phyloP scores from a whole-genome alignment of 176 grass and related monocot species.

The Ampelocalamus luodianensis region DNA sequence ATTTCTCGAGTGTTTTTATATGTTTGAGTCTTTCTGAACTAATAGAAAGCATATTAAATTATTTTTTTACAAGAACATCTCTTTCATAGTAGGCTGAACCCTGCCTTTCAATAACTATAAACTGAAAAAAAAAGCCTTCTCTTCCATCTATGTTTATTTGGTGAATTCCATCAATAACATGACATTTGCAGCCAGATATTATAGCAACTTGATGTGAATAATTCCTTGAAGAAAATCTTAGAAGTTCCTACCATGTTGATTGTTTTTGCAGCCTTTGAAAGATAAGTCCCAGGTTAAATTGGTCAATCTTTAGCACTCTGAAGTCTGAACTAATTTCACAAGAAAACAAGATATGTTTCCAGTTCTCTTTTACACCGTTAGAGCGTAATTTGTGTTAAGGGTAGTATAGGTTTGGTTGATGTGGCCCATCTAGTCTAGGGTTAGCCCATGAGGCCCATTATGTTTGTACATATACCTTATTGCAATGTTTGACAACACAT shows the following conservation, averaged over 20 bases:
- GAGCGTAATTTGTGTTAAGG: neutral
- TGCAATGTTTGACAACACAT: neutral
- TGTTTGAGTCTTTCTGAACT: neutral
- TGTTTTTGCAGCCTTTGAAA: slow-evolving; percentile 2
- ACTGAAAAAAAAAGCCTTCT: neutral
- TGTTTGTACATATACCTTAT: slow-evolving; percentile 15
- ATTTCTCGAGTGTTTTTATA: slow-evolving; percentile 30
- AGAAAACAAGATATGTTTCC: slow-evolving; percentile 8
- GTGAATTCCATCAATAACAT: neutral
- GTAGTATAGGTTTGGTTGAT: neutral
- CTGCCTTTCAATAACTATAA: slow-evolving; percentile 1
- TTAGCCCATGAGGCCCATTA: slow-evolving; percentile 7
- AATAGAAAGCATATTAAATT: slow-evolving; percentile 6
- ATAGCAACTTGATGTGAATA: neutral
- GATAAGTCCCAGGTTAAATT: slow-evolving; percentile 9
- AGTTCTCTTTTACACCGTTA: slow-evolving; percentile 9
- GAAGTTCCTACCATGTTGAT: neutral
- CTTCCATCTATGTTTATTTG: neutral
- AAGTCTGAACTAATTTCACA: slow-evolving; percentile 21
- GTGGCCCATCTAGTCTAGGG: slow-evolving; percentile 11
- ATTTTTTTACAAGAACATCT: neutral
- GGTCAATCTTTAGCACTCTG: slow-evolving; percentile 19
- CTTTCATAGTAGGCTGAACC: neutral
- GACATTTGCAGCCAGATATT: slow-evolving; percentile 24
- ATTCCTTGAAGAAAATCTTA: slow-evolving; percentile 17